These are phyloP conservation scores for Trichoderma afroharzianum DNA, from an alignment of 2,329 filamentous ascomycete species.

Conservation along the genomic window DNA sequence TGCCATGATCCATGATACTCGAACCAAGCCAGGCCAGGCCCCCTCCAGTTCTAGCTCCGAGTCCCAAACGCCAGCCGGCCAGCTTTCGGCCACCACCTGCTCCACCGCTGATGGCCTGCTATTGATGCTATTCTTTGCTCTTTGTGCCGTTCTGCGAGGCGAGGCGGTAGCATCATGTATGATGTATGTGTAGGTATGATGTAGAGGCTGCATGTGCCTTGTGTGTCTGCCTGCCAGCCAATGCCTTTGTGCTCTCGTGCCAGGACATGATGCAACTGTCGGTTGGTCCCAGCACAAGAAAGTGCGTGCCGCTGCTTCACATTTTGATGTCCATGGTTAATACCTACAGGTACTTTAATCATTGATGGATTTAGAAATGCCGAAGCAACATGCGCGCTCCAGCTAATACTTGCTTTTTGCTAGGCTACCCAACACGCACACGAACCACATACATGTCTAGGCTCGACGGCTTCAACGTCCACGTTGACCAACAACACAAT, in stretches of 20 bases:
- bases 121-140: background rate
- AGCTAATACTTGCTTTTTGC: too few relatives aligned
- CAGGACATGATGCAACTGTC: background rate
- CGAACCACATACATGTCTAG: too few relatives aligned
- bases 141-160: background rate
- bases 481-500: too few relatives aligned
- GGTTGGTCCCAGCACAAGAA: background rate
- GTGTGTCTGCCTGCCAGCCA: background rate
- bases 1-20: background rate
- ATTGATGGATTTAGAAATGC: too few relatives aligned
- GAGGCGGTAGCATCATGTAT: background rate
- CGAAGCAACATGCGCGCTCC: too few relatives aligned
- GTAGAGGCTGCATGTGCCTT: background rate
- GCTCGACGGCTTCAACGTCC: too few relatives aligned
- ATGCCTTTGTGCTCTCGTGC: background rate
- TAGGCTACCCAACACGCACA: too few relatives aligned
- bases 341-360: too few relatives aligned
- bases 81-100: slow-evolving; percentile 1
- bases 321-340: too few relatives aligned
- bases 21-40: background rate
- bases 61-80: background rate
- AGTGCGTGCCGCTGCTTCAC: too few relatives aligned
- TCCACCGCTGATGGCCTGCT: background rate
- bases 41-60: background rate
- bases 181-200: background rate